These are phyloP conservation scores for Epicoccum sorghinum DNA, from an alignment of 2,329 filamentous ascomycete genomes.

Conservation along the genomic window DNA sequence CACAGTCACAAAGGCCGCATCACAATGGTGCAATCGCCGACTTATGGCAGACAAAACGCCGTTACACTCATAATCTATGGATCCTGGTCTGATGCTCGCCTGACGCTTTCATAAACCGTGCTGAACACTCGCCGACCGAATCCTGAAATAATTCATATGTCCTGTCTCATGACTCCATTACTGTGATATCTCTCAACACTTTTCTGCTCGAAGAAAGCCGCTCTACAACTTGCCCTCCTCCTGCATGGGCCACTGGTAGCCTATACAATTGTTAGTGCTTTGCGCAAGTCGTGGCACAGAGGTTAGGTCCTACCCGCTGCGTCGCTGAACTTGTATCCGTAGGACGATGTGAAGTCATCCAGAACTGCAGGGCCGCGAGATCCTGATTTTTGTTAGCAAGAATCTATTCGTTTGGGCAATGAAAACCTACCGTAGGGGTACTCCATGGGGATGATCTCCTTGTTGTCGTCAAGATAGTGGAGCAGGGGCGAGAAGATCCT, in stretches of 20 bases:
- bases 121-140: conserved; percentile 14
- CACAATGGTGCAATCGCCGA: conserved; percentile 9
- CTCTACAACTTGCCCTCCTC: conserved; percentile 44
- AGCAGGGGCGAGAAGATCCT: conserved; percentile 97
- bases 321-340: conserved; percentile 98
- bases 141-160: conserved; percentile 15
- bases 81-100: conserved; percentile 15
- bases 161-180: conserved; percentile 23
- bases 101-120: conserved; percentile 9
- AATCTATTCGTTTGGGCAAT: neutral
- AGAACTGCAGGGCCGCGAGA: conserved; percentile 95
- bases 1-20: conserved; percentile 1
- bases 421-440: conserved; percentile 84
- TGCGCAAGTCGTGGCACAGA: conserved; percentile 3
- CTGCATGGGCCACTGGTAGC: conserved; percentile 50
- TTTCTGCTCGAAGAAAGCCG: conserved; percentile 15
- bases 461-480: conserved; percentile 98
- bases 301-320: conserved; percentile 67
- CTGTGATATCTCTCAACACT: conserved; percentile 17
- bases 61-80: conserved; percentile 20
- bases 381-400: conserved; percentile 59
- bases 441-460: conserved; percentile 99
- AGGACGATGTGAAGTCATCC: conserved; percentile 97
- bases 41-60: conserved; percentile 16
- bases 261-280: conserved; percentile 31